Conservation (phyloP, 1,284 basidiomycete species). For the Meira nashicola region DNA sequence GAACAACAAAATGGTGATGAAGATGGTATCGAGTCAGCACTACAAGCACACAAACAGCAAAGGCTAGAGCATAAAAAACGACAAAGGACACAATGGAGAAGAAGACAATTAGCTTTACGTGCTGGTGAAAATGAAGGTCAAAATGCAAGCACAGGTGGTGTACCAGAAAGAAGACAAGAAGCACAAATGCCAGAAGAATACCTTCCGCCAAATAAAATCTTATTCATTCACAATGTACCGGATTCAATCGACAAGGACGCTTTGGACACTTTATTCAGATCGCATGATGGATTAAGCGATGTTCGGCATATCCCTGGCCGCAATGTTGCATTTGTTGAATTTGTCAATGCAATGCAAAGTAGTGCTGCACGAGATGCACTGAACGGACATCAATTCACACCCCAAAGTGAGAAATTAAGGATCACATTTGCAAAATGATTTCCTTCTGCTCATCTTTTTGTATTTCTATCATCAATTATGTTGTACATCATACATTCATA, state of each 20-base stretch:
- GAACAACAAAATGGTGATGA: constrained; percentile 60
- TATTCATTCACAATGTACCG: constrained; percentile 73
- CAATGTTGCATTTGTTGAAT: constrained; percentile 51
- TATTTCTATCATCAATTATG: too few species aligned
- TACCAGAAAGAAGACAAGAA: constrained; percentile 8
- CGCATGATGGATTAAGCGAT: constrained; percentile 35
- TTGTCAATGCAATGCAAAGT: constrained; percentile 34
- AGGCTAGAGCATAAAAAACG: constrained; percentile 19
- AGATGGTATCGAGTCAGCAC: constrained; percentile 16
- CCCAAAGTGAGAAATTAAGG: constrained; percentile 40
- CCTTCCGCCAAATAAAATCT: constrained; percentile 95
- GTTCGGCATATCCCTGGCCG: constrained; percentile 50
- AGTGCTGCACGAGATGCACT: constrained; percentile 43
- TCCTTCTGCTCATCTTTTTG: too few species aligned
- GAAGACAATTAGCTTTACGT: constrained; percentile 4
- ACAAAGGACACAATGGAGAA: not conserved
- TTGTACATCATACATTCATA: too few species aligned
- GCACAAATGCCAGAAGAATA: constrained; percentile 89
- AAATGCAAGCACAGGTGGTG: not conserved
- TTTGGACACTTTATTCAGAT: constrained; percentile 37
- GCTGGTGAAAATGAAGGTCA: constrained; percentile 1
- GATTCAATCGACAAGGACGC: constrained; percentile 30
- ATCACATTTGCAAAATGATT: constrained; percentile 20
- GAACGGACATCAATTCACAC: constrained; percentile 44
- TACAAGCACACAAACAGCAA: constrained; percentile 34